A percentile compares a stretch with the other conserved stretches of the same genome.
Conservation (phyloP, 345 rosid genomes). For the Gossypium bickii region DNA sequence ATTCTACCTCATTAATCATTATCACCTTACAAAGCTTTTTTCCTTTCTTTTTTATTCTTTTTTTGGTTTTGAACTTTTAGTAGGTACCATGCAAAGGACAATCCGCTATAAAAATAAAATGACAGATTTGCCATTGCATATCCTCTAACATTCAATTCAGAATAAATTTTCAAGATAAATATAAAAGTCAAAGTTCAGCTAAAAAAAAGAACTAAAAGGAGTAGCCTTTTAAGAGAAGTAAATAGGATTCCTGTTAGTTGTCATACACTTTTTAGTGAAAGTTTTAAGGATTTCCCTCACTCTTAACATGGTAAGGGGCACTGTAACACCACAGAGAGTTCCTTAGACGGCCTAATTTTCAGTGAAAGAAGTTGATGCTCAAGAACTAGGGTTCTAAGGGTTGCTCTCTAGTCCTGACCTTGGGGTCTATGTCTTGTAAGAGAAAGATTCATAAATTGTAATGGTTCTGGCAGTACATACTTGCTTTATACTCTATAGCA, state of each 20-base stretch:
- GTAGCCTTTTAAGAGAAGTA: conserved; percentile 26
- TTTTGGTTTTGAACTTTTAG: neutral
- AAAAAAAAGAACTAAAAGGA: conserved; percentile 5
- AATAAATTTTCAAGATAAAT: neutral
- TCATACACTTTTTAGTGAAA: conserved; percentile 37
- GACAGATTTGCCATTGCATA: conserved; percentile 25
- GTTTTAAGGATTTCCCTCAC: conserved; percentile 24
- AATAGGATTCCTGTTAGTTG: conserved; percentile 42
- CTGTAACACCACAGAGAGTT: conserved; percentile 26
- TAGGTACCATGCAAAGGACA: neutral
- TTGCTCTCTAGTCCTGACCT: neutral
- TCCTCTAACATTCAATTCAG: conserved; percentile 16
- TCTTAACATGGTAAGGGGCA: conserved; percentile 24
- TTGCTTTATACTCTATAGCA: no score
- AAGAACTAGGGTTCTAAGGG: conserved; percentile 33
- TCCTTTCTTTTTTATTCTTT: neutral
- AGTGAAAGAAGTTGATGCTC: conserved; percentile 85
- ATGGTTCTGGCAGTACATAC: conserved; percentile 25
- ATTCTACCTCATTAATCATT: conserved; percentile 13
- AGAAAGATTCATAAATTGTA: conserved; percentile 20
- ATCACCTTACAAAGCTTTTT: conserved; percentile 23
- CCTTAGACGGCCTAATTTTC: conserved; percentile 31
- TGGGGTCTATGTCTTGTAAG: conserved; percentile 20
- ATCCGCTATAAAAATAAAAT: conserved; percentile 8
- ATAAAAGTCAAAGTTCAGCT: conserved; percentile 16